Evolutionary conservation across 225 moss, liverwort and hornwort genomes (phyloP).

Genomic region (Marchantia polymorpha): DNA sequence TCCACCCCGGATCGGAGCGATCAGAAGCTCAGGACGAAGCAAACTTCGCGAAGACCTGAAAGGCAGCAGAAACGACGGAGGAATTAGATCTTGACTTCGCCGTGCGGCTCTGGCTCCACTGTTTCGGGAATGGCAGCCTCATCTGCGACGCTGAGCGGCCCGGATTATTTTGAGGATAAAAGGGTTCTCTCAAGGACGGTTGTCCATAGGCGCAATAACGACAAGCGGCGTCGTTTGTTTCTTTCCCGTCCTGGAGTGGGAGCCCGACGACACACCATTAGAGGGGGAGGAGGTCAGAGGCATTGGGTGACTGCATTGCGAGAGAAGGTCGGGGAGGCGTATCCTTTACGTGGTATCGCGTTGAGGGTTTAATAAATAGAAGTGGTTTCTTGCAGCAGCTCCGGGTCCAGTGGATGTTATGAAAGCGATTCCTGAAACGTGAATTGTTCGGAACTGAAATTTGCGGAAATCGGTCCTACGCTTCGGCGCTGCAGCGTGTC

Average conservation of each 20-base stretch:
- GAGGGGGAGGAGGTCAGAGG: too few relatives aligned
- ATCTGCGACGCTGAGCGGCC: background rate
- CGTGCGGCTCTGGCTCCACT: background rate
- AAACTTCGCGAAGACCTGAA: background rate
- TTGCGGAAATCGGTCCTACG: background rate
- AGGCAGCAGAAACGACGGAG: background rate
- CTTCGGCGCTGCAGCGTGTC: background rate
- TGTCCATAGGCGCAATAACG: background rate
- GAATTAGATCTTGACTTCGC: background rate
- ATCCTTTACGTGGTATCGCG: background rate
- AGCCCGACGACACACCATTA: background rate
- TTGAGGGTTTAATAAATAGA: background rate
- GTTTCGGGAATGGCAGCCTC: background rate
- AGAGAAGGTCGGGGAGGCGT: background rate
- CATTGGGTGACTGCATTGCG: background rate
- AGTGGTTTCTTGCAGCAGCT: background rate
- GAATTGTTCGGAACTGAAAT: background rate
- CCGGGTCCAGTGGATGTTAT: background rate
- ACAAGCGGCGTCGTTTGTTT: background rate
- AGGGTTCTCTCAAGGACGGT: background rate
- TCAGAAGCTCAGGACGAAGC: background rate
- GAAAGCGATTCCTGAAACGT: background rate
- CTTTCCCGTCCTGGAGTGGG: background rate
- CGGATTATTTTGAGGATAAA: background rate
- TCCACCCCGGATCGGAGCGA: background rate